These are phyloP conservation scores for Blastobotrys buckinghamii DNA, from an alignment of 1,139 yeast genomes.

Conservation along the genomic window DNA sequence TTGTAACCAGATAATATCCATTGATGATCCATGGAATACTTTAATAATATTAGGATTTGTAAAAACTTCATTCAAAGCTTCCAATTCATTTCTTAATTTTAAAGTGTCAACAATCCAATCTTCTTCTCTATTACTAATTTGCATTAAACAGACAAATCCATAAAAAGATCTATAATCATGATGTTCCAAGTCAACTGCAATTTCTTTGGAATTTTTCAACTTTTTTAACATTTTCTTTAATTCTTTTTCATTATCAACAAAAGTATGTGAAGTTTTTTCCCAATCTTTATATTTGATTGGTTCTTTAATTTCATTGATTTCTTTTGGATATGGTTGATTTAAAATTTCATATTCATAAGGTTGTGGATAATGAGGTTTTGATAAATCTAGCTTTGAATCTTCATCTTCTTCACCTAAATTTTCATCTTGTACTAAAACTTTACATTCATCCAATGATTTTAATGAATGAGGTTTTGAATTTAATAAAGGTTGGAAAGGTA, in stretches of 20 bases:
- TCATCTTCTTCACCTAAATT: slow-evolving; percentile 24
- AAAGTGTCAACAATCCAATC: slow-evolving; percentile 84
- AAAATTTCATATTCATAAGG: slow-evolving; percentile 81
- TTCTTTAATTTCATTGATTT: slow-evolving; percentile 37
- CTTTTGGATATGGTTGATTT: slow-evolving; percentile 61
- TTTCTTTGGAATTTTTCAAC: slow-evolving; percentile 48
- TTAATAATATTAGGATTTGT: slow-evolving; percentile 76
- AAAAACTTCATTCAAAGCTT: slow-evolving; percentile 63
- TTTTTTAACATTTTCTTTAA: slow-evolving; percentile 51
- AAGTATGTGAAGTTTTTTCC: slow-evolving; percentile 56
- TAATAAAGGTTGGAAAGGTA: slow-evolving; percentile 74
- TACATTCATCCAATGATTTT: slow-evolving; percentile 47
- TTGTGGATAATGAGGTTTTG: slow-evolving; percentile 63
- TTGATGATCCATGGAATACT: slow-evolving; percentile 92
- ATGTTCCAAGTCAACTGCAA: slow-evolving; percentile 97
- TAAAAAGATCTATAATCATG: slow-evolving; percentile 87
- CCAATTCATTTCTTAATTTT: slow-evolving; percentile 65
- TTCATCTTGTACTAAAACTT: slow-evolving; percentile 39
- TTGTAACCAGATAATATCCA: slow-evolving; percentile 97
- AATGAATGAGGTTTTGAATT: slow-evolving; percentile 66
- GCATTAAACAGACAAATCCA: slow-evolving; percentile 93
- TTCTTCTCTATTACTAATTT: slow-evolving; percentile 71
- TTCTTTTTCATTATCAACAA: slow-evolving; percentile 60
- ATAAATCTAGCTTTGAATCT: slow-evolving; percentile 17
- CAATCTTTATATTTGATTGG: slow-evolving; percentile 60